Conservation (phyloP, 169 alveolate genomes). For the Eimeria sp. region DNA sequence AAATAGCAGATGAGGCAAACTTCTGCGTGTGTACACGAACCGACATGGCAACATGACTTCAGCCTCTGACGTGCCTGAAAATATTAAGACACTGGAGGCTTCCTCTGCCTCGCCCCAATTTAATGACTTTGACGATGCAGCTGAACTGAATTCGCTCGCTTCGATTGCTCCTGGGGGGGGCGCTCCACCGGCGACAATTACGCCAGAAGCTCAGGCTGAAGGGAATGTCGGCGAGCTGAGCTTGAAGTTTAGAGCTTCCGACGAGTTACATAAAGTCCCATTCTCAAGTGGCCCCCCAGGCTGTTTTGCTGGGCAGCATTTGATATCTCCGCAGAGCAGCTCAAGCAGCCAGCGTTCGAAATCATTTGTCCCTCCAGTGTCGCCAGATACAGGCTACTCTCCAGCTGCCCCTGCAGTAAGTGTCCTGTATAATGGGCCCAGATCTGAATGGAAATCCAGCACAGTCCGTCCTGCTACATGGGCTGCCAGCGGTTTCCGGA, state of each 20-base stretch:
- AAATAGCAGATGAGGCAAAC: not conserved
- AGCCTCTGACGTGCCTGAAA: not conserved
- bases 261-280: not conserved
- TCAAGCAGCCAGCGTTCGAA: slow-evolving; percentile 8
- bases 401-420: not conserved
- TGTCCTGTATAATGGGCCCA: not conserved
- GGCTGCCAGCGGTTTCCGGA: not conserved
- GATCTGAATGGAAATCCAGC: not conserved
- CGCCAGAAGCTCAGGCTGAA: not conserved
- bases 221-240: slow-evolving; percentile 17
- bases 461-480: not conserved
- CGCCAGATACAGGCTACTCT: not conserved
- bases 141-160: slow-evolving; percentile 23
- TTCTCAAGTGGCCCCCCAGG: not conserved
- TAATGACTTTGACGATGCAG: not conserved
- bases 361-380: not conserved
- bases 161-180: slow-evolving; percentile 2
- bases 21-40: not conserved
- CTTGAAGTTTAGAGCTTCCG: not conserved
- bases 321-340: slow-evolving; percentile 27
- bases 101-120: not conserved
- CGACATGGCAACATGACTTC: not conserved
- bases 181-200: not conserved
- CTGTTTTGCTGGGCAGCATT: not conserved
- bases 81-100: not conserved